Percentiles rank a stretch among this genome's conserved stretches.
Evolutionary conservation across 129 eudicot genomes (phyloP).

Genomic region (Arctium minus): DNA sequence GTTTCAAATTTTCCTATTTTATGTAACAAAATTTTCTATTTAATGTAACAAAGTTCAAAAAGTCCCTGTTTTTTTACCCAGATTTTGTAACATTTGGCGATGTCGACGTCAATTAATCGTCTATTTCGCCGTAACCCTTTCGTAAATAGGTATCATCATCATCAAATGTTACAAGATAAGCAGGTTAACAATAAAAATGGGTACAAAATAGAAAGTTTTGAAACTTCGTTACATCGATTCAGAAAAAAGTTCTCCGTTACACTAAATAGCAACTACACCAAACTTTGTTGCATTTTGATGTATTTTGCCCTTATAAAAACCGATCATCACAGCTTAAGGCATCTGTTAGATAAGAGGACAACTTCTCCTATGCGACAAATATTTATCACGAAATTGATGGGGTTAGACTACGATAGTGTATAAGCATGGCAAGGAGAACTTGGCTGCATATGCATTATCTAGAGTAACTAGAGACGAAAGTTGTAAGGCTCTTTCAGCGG

Average conservation of each 20-base stretch:
- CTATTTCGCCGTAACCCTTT: not conserved
- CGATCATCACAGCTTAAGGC: no score
- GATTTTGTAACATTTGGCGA: not conserved
- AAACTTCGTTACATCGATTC: not conserved
- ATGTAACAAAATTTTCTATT: not conserved
- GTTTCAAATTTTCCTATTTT: not conserved
- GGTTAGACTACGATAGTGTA: no score
- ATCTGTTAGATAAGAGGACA: no score
- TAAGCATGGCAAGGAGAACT: not conserved
- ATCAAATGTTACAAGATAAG: not conserved
- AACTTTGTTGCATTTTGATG: not conserved
- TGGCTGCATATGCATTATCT: not conserved
- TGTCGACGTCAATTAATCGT: not conserved
- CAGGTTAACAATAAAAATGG: not conserved
- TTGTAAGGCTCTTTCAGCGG: no score
- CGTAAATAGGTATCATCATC: not conserved
- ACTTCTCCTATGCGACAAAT: no score
- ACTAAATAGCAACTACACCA: not conserved
- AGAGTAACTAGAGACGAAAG: not conserved
- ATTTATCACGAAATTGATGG: no score
- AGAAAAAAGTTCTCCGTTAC: not conserved
- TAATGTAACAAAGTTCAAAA: not conserved
- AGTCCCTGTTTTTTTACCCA: not conserved
- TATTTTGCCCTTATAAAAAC: no score
- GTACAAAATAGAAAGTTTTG: not conserved